These are phyloP conservation scores for Mortierella sp. DNA, from an alignment of 371 early-diverging fungal genomes.

Conservation along the genomic window DNA sequence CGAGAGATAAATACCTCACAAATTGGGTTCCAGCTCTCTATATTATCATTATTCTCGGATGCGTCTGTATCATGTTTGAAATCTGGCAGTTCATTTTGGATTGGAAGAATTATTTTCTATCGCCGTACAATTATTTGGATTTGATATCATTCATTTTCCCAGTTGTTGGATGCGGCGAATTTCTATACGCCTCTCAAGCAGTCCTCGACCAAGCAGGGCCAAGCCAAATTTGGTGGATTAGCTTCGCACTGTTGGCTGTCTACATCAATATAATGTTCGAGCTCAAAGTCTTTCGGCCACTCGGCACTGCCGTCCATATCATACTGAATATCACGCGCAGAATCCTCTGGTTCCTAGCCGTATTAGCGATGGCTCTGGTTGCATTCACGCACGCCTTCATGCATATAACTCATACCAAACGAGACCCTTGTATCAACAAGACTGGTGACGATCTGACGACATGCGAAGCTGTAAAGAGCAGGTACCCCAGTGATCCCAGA, in stretches of 20 bases:
- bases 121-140: slow-evolving; percentile 42
- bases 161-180: slow-evolving; percentile 16
- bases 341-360: slow-evolving; percentile 34
- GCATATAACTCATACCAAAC: slow-evolving; percentile 32
- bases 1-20: background rate
- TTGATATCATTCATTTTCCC: slow-evolving; percentile 16
- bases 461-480: too few species aligned
- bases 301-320: slow-evolving; percentile 47
- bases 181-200: slow-evolving; percentile 2
- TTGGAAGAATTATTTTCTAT: background rate
- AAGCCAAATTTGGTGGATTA: slow-evolving; percentile 28
- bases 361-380: slow-evolving; percentile 33
- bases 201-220: slow-evolving; percentile 8
- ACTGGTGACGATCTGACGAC: background rate
- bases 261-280: slow-evolving; percentile 53
- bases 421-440: background rate
- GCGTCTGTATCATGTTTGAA: background rate
- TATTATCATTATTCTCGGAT: background rate
- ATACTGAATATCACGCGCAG: slow-evolving; percentile 35
- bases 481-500: background rate
- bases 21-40: background rate
- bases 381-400: slow-evolving; percentile 17
- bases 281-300: slow-evolving; percentile 33
- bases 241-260: slow-evolving; percentile 29
- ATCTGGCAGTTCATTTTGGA: background rate